Percentiles rank a stretch among this genome's conserved stretches.
phyloP scores from a whole-genome alignment of 805 yeast genomes.

The Saccharomycopsis sp. region DNA sequence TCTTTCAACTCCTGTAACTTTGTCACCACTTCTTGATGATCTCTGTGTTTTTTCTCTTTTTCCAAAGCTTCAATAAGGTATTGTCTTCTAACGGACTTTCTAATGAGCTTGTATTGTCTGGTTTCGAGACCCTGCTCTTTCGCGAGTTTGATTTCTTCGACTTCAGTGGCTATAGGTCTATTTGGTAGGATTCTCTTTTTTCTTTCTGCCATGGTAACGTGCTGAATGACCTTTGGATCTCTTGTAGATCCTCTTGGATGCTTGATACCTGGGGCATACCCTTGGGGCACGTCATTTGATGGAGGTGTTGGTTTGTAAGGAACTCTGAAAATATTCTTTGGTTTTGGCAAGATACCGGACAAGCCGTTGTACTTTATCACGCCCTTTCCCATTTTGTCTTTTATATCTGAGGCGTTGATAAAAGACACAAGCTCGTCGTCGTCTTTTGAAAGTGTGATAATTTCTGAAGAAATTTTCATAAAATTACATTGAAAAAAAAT shows the following conservation, averaged over 20 bases:
- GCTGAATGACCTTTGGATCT: constrained; percentile 42
- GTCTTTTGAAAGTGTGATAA: too few species aligned
- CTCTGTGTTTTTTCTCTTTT: constrained; percentile 32
- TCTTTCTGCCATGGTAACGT: constrained; percentile 50
- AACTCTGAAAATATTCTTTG: constrained; percentile 70
- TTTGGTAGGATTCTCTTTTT: constrained; percentile 42
- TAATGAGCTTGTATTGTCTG: constrained; percentile 39
- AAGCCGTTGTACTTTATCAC: constrained; percentile 42
- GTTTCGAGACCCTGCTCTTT: neutral
- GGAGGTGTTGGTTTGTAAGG: constrained; percentile 42
- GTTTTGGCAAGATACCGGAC: constrained; percentile 75
- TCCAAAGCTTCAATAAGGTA: constrained; percentile 57
- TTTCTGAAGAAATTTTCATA: too few species aligned
- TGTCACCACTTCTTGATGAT: constrained; percentile 29
- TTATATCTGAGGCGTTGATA: neutral
- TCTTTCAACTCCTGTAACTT: constrained; percentile 29
- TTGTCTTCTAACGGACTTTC: constrained; percentile 61
- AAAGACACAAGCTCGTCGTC: too few species aligned
- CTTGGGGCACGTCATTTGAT: constrained; percentile 43
- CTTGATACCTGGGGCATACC: constrained; percentile 63
- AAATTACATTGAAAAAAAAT: too few species aligned
- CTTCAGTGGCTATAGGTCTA: constrained; percentile 18
- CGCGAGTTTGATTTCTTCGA: neutral
- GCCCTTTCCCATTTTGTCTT: constrained; percentile 36
- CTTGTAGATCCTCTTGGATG: constrained; percentile 59